Base-by-base conservation (phyloP, 1,284 basidiomycete genomes). In the Fomitopsis betulina region DNA sequence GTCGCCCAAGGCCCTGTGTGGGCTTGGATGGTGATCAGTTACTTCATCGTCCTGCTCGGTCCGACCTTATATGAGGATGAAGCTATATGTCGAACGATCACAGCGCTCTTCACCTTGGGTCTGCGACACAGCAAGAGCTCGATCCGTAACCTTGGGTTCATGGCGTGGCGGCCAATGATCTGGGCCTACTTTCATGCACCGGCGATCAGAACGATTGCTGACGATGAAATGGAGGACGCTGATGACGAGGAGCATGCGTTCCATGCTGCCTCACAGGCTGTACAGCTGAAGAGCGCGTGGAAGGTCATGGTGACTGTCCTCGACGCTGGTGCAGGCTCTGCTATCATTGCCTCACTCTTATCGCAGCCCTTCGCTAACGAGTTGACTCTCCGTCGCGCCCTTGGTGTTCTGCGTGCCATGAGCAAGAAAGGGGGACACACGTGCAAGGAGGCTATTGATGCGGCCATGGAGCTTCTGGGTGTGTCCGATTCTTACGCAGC, bases 1-100 rank as follows among this genome's bases (percentile, higher is more conserved):
- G 78, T 80, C 15, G 86, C 86, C 1, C 84, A 88, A 65, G 87
- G 88, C 0, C 89, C 89, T 12, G 84, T 87, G 1, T 91, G 89
- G 89, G 85, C 79, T 4, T 73, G 87, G 49, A 81, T 79, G 60
- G 85, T 89, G 25, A 71, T 90, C 0, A 81, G 85, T 0, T 78
- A 78, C 61, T 73, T 90, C 53, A 74, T 87, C 45, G 80, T 86
- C 33, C 74, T 91, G 17, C 76, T 88, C 3, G 82, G 86, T 1
- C 77, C 85, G 2, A 73, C 73, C 0, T 70, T 87, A 12, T 82
- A 75, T 62, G 73, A 74, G 19, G 76, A 83, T 49, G 57, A 65
- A 12, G 75, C 76, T 39, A 68, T 85, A n/a, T 75, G 74, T 25
- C 76, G 80, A 5, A 72, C 74, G 8, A 65, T 90, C 17, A 73